Base-by-base conservation (phyloP, 2,329 filamentous ascomycete species). In the Colletotrichum sp. region DNA sequence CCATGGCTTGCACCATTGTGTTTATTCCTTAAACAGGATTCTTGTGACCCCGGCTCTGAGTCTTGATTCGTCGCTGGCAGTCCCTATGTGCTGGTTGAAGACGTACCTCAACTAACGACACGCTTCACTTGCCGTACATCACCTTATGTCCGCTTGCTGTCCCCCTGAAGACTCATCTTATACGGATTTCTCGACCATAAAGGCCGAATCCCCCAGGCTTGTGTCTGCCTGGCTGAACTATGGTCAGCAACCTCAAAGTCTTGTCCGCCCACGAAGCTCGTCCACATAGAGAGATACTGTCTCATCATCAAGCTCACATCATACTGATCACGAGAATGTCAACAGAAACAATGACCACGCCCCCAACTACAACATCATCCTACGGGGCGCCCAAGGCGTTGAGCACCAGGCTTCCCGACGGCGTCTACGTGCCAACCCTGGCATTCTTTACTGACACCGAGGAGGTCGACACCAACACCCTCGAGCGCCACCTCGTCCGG, bases 381-480 rank as follows among this genome's bases (percentile, higher is more conserved):
- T 72, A 66, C 13, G 77, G 75, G 8, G 44, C 66, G 8, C 69
- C 77, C 64, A 78, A 78, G 30, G 69, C 75, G 3, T 8, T 26
- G 13, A 52, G 63, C 18, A 15, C 67, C 8, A 49, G 75, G 12
- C 75, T 78, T 3, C 75, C 71, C 8, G 71, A 72, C 55, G 84
- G 84, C 64, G 83, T 86, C 67, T 86, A 86, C 79, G 83, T 85
- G 6, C 84, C 84, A 36, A 84, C 83, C 8, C 78, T 85, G 52
- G 82, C 81, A 5, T 86, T 86, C 79, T 86, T 86, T 80, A 82
- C 81, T 5, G 74, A 80, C 1, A 79, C 83, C 4, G 84, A 86
- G 57, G 83, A 84, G 4, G 65, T 86, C 24, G 82, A 86, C 67
- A 78, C 78, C 8, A 75, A 79, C 9, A 80, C 82, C 4, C 81